Percentiles rank a stretch among this genome's conserved stretches.
Evolutionary conservation across 2,329 filamentous ascomycete genomes (phyloP).

Genomic region (Bisporella sp.): DNA sequence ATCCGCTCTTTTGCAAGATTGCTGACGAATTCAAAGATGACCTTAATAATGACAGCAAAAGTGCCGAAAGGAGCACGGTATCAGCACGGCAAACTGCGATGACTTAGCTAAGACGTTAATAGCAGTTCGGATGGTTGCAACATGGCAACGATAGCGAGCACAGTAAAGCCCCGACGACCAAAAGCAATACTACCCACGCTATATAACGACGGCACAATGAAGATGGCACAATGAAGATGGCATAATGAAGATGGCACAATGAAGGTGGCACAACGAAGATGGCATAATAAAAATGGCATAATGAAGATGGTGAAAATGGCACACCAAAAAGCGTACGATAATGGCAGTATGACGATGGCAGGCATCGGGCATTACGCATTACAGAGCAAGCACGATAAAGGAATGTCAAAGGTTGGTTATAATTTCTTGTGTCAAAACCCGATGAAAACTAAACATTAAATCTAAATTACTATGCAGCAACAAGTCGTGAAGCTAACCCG

Average conservation of each 20-base stretch:
- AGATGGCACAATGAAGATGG: too few species aligned
- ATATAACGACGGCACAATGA: too few species aligned
- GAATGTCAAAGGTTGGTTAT: slow-evolving; percentile 1
- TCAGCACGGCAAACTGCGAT: too few species aligned
- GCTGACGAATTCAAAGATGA: slow-evolving; percentile 5
- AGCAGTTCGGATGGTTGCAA: too few species aligned
- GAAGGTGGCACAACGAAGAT: too few species aligned
- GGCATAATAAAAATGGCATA: too few species aligned
- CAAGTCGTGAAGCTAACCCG: neutral
- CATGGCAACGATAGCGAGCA: too few species aligned
- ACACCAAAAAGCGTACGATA: neutral
- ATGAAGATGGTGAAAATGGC: neutral
- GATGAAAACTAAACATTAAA: slow-evolving; percentile 3
- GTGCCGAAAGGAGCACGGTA: neutral
- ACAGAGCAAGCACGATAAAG: neutral
- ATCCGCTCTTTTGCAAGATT: slow-evolving; percentile 1
- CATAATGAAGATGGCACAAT: too few species aligned
- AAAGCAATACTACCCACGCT: too few species aligned
- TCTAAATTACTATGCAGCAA: slow-evolving; percentile 1
- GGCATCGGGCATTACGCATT: neutral
- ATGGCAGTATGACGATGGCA: too few species aligned
- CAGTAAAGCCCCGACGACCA: too few species aligned
- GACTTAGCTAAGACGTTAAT: slow-evolving; percentile 1
- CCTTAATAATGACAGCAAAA: slow-evolving; percentile 3
- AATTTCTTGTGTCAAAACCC: slow-evolving; percentile 4